Base-by-base conservation (phyloP, 1,284 basidiomycete species). In the Retiboletus flavoniger region DNA sequence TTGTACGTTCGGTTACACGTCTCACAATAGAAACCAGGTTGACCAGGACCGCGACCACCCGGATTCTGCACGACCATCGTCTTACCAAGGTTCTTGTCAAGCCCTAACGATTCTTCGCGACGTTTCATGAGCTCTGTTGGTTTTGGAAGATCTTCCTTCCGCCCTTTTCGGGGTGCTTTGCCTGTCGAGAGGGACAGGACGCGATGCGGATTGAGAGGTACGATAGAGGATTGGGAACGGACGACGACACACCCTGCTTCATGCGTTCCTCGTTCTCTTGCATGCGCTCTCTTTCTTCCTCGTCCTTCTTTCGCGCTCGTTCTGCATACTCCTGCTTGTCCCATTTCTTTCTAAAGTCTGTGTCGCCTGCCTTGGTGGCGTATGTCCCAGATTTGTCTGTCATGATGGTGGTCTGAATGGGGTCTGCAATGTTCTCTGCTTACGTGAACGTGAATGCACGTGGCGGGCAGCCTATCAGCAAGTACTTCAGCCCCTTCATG, bases 1-100 rank as follows among this genome's bases (percentile, higher is more conserved):
- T 97, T 98, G 73, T 93, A 92, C 19, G 91, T 97, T 61, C 93
- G 79, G 62, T 85, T 89, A 70, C 95, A 98, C 9, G 89, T 75
- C 65, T 95, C 93, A 66, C 95, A 98, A 70, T 84, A 90, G 75
- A 96, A 98, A 0, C 95, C 95, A 16, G 93, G 92, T 58, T 94
- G 90, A 14, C 91, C 89, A 31, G 93, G 83, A 0, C 93, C 93
- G 57, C 81, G 79, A 26, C 85, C 87, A 8, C 88, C 85, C 4
- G 84, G 82, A 65, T 91, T 88, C 63, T 89, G 84, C 9, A 98
- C 93, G 54, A 98, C 87, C 79, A 94, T 89, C 1, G 91, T 95
- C 79, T 96, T 97, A 63, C 82, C 82, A 17, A 96, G 78, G 72
- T 96, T 95, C 78, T 95, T 95, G 63, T 93, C 89, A 21, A 98